Base-by-base conservation (phyloP, 306 rosid species). In the Inga laurina region DNA sequence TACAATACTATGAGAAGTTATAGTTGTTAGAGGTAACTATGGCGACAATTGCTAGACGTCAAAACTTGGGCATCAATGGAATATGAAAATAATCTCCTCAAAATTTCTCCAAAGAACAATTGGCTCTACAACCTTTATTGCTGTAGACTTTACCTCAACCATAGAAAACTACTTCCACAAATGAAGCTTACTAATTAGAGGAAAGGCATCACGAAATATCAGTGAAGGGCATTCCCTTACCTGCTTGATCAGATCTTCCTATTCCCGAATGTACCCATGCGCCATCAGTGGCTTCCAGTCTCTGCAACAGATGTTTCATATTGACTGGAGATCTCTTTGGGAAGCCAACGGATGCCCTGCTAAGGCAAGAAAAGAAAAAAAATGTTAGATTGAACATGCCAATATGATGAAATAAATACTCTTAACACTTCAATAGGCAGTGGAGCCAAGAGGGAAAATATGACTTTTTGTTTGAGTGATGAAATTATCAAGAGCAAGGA, bases 321-420 rank as follows among this genome's bases (percentile, higher is more conserved):
- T 52, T n/a, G 5, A 34, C 44, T 1, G 7, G 84, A 66, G 57
- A 37, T 37, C 81, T 88, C 87, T 77, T 85, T 86, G 24, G 67
- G 67, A 85, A 83, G 8, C 91, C 91, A 88, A 52, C 5, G 24
- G 35, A 88, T 83, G 74, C 77, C 81, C 91, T 88, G 84, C 74
- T 73, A 80, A 66, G 76, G 72, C 45, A 48, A 85, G 13, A 68
- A 69, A 49, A 72, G 75, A 35, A 57, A 62, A 24, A 39, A 67
- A 32, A 49, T 39, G 65, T 82, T 66, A 76, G 73, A 79, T 75
- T 34, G 73, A 76, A 79, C 51, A 76, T 65, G 67, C 32, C 49
- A 72, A 79, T 75, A 65, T 82, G 74, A 61, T 70, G 68, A 30
- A 64, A 14, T 43, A 41, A 13, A 59, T 46, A 76, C 56, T 76